Conservation (phyloP, 495 filamentous ascomycete species). For the Penicillium angulare region DNA sequence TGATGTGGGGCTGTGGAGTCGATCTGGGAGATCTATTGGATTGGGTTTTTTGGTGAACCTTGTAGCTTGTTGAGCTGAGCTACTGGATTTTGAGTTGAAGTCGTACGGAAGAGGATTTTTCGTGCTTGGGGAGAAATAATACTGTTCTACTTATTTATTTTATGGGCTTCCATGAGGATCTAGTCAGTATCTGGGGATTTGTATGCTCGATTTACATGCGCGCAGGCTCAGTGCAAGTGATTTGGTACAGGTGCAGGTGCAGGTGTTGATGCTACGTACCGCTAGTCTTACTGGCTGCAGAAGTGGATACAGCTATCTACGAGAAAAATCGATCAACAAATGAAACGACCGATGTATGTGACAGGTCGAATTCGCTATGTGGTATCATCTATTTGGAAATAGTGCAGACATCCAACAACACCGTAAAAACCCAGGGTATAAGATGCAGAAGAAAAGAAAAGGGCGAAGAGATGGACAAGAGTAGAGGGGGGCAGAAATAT, state of each 20-base stretch:
- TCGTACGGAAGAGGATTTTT: too few relatives aligned
- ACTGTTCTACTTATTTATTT: too few relatives aligned
- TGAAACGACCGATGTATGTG: not conserved
- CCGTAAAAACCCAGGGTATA: conserved; percentile 27
- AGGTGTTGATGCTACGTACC: not conserved
- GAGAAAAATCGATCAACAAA: not conserved
- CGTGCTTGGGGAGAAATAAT: too few relatives aligned
- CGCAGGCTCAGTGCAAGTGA: too few relatives aligned
- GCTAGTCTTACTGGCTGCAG: not conserved
- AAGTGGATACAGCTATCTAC: not conserved
- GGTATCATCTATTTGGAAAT: conserved; percentile 9
- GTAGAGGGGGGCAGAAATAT: too few relatives aligned
- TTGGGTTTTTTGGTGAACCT: not conserved
- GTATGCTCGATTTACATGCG: too few relatives aligned
- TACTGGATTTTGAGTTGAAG: too few relatives aligned
- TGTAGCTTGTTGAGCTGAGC: too few relatives aligned
- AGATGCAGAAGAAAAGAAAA: conserved; percentile 16
- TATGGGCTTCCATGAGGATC: too few relatives aligned
- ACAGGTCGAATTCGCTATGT: conserved; percentile 5
- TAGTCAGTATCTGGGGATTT: too few relatives aligned
- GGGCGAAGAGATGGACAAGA: not conserved
- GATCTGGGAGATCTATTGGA: too few relatives aligned
- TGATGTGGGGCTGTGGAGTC: conserved; percentile 6
- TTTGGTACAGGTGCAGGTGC: too few relatives aligned
- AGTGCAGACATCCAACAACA: conserved; percentile 12